Percentiles rank a stretch among this genome's conserved stretches.
Evolutionary conservation across 495 filamentous ascomycete species (phyloP).

Genomic region (Aspergillus bertholletiae): DNA sequence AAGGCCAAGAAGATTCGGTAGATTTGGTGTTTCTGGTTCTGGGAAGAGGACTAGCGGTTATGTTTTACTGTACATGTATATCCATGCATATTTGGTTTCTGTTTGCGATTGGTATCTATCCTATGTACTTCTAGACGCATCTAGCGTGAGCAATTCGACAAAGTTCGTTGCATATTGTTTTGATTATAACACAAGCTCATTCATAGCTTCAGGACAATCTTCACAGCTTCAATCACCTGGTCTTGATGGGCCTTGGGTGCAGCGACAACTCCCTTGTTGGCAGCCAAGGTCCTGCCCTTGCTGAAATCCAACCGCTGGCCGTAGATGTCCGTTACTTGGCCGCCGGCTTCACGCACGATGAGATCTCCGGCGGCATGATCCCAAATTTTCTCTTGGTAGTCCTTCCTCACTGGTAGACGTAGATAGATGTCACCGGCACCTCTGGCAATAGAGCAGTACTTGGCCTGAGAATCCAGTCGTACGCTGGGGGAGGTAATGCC

Average conservation of each 20-base stretch:
- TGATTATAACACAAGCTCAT: constrained; percentile 10
- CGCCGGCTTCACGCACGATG: constrained; percentile 91
- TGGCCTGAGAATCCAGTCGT: constrained; percentile 94
- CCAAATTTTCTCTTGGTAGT: constrained; percentile 99
- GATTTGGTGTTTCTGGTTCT: constrained; percentile 18
- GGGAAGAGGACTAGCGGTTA: constrained; percentile 16
- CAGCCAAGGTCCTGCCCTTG: constrained; percentile 76
- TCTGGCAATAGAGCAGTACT: constrained; percentile 93
- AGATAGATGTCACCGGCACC: constrained; percentile 95
- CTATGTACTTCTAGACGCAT: constrained; percentile 40
- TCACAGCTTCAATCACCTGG: constrained; percentile 77
- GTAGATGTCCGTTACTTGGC: constrained; percentile 80
- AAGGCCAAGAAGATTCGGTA: constrained; percentile 99
- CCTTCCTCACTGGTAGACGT: constrained; percentile 73
- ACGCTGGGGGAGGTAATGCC: constrained; percentile 84
- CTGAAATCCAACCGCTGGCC: constrained; percentile 81
- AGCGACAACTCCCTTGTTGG: constrained; percentile 91
- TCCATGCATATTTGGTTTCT: constrained; percentile 25
- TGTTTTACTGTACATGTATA: constrained; percentile 40
- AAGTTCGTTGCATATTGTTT: constrained; percentile 10
- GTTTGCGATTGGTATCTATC: constrained; percentile 19
- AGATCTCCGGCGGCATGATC: constrained; percentile 97
- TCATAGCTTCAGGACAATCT: constrained; percentile 66
- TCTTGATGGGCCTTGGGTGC: constrained; percentile 71
- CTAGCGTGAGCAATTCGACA: constrained; percentile 27